These are phyloP conservation scores for Talaromyces liani DNA, from an alignment of 495 filamentous ascomycete genomes.

Conservation along the genomic window DNA sequence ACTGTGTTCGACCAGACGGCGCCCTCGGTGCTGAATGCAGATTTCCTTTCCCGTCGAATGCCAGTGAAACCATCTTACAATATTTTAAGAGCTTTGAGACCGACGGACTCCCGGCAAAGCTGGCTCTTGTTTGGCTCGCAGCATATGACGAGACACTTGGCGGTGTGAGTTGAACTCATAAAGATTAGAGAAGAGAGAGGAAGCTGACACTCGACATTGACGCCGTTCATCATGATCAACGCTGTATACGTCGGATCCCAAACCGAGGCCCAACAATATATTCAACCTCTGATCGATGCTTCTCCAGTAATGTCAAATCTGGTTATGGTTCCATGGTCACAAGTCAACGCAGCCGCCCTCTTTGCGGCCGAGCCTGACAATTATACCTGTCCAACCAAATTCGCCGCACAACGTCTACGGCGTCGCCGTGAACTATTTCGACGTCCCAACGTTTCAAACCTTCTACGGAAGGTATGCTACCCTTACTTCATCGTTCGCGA, in stretches of 20 bases:
- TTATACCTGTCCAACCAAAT: background rate
- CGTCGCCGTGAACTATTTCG: background rate
- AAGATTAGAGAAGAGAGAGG: background rate
- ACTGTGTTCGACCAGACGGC: constrained; percentile 14
- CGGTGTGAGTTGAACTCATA: background rate
- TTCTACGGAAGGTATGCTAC: no score
- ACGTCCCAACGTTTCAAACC: background rate
- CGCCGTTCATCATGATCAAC: constrained; percentile 1
- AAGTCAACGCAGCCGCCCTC: background rate
- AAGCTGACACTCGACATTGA: no score
- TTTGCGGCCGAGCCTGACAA: background rate
- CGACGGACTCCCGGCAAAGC: no score
- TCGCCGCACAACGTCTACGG: background rate
- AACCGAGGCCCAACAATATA: background rate
- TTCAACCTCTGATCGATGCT: background rate
- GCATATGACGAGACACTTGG: no score
- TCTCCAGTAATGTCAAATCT: background rate
- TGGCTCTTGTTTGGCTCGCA: no score
- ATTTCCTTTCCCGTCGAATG: no score
- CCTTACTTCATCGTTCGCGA: background rate
- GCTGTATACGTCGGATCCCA: constrained; percentile 1
- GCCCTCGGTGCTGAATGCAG: no score
- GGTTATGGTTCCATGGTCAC: background rate
- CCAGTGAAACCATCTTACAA: no score
- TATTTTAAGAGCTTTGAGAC: no score